Evolutionary conservation across 371 early-diverging fungal genomes (phyloP).

Genomic region (Mortierella sp.): DNA sequence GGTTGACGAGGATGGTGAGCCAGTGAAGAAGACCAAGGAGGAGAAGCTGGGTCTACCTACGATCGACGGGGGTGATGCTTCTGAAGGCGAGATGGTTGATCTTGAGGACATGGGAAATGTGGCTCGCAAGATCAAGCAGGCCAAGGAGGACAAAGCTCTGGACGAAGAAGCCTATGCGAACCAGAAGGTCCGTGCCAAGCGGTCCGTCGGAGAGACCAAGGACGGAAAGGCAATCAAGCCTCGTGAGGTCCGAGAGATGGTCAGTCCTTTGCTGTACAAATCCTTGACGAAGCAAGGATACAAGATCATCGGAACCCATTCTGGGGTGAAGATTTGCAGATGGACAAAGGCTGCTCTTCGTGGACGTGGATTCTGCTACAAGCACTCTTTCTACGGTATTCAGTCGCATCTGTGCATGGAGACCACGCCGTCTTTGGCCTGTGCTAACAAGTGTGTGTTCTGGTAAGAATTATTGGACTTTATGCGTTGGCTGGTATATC

Average conservation of each 20-base stretch:
- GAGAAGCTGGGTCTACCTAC: constrained; percentile 50
- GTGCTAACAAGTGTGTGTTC: constrained; percentile 87
- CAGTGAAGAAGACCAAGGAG: constrained; percentile 49
- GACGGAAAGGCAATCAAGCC: constrained; percentile 51
- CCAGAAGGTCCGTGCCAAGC: constrained; percentile 63
- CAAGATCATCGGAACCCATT: constrained; percentile 82
- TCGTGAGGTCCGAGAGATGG: constrained; percentile 76
- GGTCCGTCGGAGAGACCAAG: constrained; percentile 56
- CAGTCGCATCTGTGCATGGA: constrained; percentile 78
- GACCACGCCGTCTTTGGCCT: constrained; percentile 79
- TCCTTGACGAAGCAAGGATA: constrained; percentile 85
- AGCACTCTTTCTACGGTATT: constrained; percentile 80
- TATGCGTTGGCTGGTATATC: too few species aligned
- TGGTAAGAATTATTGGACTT: too few species aligned
- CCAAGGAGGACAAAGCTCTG: constrained; percentile 64
- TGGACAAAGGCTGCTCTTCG: constrained; percentile 86
- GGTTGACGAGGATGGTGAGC: constrained; percentile 50
- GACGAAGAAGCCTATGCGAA: constrained; percentile 67
- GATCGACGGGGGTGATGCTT: constrained; percentile 55
- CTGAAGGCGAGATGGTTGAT: constrained; percentile 77
- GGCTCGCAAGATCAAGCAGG: constrained; percentile 69
- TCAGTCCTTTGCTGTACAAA: constrained; percentile 79
- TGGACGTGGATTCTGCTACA: constrained; percentile 87
- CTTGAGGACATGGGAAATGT: constrained; percentile 80
- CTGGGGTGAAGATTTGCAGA: constrained; percentile 85